Base-by-base conservation (phyloP, 1,284 basidiomycete species). In the Tylopilus orsonianus region DNA sequence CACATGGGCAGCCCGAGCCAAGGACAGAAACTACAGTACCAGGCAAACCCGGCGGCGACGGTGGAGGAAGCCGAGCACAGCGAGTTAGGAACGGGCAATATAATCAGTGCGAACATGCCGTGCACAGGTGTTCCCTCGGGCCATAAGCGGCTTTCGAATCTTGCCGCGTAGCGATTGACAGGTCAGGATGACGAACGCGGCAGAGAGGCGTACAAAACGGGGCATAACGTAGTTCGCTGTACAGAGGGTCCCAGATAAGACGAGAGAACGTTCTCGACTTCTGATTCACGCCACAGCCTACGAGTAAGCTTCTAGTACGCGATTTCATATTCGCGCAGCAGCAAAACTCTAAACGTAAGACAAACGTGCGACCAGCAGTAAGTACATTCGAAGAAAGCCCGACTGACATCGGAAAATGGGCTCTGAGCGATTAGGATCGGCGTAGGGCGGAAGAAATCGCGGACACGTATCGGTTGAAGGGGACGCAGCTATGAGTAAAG, bases 141-240 rank as follows among this genome's bases (percentile, higher is more conserved):
- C 14, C 12, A 44, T 41, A 23, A 7, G 44, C 23, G 59, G 59
- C 24, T 40, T 33, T 27, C 13, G 30, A 37, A 16, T 14, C 46
- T 47, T 58, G 42, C 35, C 13, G 35, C 43, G 19, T 39, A 33
- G 37, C 20, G 27, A 45, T 48, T 57, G 46, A 44, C 41, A 26
- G 23, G 20, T 34, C 2, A n/a, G 33, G 39, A 37, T 39, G 23
- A 53, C 27, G 39, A 57, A 36, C 29, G 35, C n/a, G 27, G 37
- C 33, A 44, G 23, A 33, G 41, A 26, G 20, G 36, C n/a, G 26
- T 26, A 43, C 12, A 22, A 33, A 35, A 16, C 12, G 16, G 14
- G 13, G 18, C 14, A 43, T 41, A 49, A 35, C 19, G 40, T 35
- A 33, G 32, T 39, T 19, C 27, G 9, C 8, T 22, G 22, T 10